These are phyloP conservation scores for Harringtonia lauricola DNA, from an alignment of 2,329 filamentous ascomycete species.

Conservation along the genomic window DNA sequence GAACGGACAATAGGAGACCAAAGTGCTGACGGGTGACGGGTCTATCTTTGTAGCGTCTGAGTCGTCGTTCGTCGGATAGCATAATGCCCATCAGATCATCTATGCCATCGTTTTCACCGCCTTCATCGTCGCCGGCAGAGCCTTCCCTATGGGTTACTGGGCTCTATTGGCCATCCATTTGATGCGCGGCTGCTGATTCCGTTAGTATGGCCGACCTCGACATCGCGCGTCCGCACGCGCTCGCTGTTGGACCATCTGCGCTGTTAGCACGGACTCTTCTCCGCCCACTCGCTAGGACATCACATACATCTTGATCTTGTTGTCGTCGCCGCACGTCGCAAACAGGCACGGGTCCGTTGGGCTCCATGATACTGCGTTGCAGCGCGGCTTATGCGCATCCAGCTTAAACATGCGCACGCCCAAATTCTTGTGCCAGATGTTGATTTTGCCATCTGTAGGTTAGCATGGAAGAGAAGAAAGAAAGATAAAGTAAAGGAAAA, in stretches of 20 bases:
- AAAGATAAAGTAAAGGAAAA: no score
- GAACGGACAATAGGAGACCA: no score
- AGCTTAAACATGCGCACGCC: conserved; percentile 67
- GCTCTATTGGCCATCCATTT: conserved; percentile 12
- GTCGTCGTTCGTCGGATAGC: no score
- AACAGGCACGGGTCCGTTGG: conserved; percentile 73
- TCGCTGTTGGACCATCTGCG: conserved; percentile 15
- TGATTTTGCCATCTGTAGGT: conserved; percentile 49
- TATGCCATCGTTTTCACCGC: no score
- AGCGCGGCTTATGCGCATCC: conserved; percentile 62
- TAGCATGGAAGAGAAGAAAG: no score
- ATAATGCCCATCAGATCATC: no score
- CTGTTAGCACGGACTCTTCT: conserved; percentile 5
- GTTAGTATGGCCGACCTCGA: not conserved
- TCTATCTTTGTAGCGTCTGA: no score
- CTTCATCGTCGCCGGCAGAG: no score
- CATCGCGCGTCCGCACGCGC: conserved; percentile 14
- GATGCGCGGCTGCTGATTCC: conserved; percentile 10
- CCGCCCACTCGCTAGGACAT: not conserved
- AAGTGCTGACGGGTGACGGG: no score
- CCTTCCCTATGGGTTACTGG: not conserved
- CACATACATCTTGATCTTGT: conserved; percentile 72
- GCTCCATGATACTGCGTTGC: conserved; percentile 86
- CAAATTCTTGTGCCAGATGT: conserved; percentile 85
- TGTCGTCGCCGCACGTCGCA: conserved; percentile 84